Conservation (phyloP, 192 early-diverging fungal genomes). For the Coemansia sp. region DNA sequence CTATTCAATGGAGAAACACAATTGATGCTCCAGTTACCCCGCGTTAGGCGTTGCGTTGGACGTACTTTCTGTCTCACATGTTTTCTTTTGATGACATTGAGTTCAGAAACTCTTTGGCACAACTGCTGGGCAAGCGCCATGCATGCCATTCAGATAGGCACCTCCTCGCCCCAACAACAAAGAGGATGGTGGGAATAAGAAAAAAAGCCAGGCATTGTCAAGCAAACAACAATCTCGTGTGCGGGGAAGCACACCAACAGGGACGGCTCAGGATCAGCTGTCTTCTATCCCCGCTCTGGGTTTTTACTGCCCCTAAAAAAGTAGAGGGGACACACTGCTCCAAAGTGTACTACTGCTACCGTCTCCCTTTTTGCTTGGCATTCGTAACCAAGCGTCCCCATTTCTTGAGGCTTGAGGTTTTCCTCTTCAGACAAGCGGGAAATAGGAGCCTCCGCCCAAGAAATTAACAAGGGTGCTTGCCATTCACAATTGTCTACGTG, state of each 20-base stretch:
- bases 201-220: conserved; percentile 2
- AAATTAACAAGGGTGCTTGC: conserved; percentile 1
- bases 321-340: neutral
- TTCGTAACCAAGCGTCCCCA: neutral
- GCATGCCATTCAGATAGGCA: conserved; percentile 5
- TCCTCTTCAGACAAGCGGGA: neutral
- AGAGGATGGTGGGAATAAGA: neutral
- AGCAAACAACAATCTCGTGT: neutral
- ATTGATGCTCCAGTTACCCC: conserved; percentile 8
- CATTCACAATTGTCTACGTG: conserved; percentile 5
- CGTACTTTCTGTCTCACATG: neutral
- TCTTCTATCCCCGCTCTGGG: neutral
- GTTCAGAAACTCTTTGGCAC: neutral
- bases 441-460: neutral
- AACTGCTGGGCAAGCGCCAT: conserved; percentile 9
- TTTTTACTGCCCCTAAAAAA: neutral
- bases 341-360: neutral
- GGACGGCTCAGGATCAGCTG: conserved; percentile 6
- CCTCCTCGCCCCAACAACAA: neutral
- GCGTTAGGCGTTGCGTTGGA: neutral
- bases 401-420: neutral
- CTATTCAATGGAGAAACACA: neutral
- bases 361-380: neutral
- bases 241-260: neutral
- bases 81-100: neutral